Evolutionary conservation across 345 rosid species (phyloP), one percentile per base, ranked within the genome.

Genomic region (Theobroma cacao): DNA sequence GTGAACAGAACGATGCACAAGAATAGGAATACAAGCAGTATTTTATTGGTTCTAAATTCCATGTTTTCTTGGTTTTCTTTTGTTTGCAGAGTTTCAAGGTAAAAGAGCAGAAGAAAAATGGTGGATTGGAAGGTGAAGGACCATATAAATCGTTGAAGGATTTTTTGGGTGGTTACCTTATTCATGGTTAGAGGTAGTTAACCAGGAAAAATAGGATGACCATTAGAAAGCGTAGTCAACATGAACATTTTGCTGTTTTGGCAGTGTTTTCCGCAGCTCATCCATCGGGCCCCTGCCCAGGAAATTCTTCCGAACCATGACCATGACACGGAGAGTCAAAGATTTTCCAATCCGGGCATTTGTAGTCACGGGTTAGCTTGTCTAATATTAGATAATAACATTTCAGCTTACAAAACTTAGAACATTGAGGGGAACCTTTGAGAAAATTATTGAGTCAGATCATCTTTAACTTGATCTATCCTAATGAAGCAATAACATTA

Each of bases 1-100:
- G 36, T 30, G n/a, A 80, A 64, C 34, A 77, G 36, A 56, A 79
- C 5, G 55, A 76, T 58, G 48, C 50, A 34, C 17, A 56, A 61
- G 45, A 77, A n/a, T 4, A 75, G 33, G 45, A 81, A 5, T 1
- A 75, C 33, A 17, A 77, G 66, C 61, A 61, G 52, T 26, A 24
- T 74, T 72, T 69, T 76, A 20, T 65, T 65, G 70, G 3, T 36
- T n/a, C 4, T 1, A 65, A 15, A 48, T n/a, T 65, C 48, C 70
- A 65, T 65, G 13, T 38, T 65, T 65, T 36, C 26, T 55, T 38
- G 11, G 56, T n/a, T 40, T 20, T 14, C 38, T 34, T 55, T 74
- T 17, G 2, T 20, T 65, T 48, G 11, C 61, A 0, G 20, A 10
- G 58, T 22, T 47, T 33, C 6, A 18, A 68, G 28, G 33, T 33